Base-by-base conservation (phyloP, 164 flowering plant species). In the Buxus sempervirens region DNA sequence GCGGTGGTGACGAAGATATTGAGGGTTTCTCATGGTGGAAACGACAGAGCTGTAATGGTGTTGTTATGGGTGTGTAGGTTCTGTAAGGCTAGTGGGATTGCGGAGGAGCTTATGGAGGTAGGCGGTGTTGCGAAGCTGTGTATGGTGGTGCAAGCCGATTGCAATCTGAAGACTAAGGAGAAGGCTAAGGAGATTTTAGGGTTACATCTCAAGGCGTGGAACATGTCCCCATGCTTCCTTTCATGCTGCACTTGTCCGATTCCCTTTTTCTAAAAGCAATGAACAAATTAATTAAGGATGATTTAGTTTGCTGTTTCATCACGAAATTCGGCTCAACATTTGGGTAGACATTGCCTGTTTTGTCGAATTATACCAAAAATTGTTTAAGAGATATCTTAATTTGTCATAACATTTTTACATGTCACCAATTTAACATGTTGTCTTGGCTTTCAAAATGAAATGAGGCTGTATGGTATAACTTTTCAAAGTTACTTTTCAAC, bases 101-200 rank as follows among this genome's bases (percentile, higher is more conserved):
- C 82, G 53, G 77, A 74, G 65, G 96, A 90, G 65, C 85, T 93
- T 90, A 3, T 82, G 82, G 82, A 88, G 65, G 28, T 90, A 3
- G 98, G 98, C 0, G 90, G 80, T n/a, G 96, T 85, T 71, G 76
- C 81, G 6, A 88, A 89, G 80, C 63, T 93, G 69, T 83, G 87
- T 38, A 54, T 84, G 77, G 82, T 86, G 60, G 38, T 32, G 38
- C 3, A 32, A 22, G 51, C 55, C 13, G 76, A 77, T 32, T 66
- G 72, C 58, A 66, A 60, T 59, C 9, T 69, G 65, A 73, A 73
- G 68, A 60, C 72, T 1, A 73, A 69, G 60, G 69, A 73, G 65
- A 77, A 59, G 64, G 80, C 72, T 36, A 73, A 54, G 63, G 69
- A 66, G 63, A 67, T 77, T 23, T 36, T 77, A 16, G 72, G 68